Base-by-base conservation (phyloP, 2,329 filamentous ascomycete genomes). In the Seiridium cupressi region DNA sequence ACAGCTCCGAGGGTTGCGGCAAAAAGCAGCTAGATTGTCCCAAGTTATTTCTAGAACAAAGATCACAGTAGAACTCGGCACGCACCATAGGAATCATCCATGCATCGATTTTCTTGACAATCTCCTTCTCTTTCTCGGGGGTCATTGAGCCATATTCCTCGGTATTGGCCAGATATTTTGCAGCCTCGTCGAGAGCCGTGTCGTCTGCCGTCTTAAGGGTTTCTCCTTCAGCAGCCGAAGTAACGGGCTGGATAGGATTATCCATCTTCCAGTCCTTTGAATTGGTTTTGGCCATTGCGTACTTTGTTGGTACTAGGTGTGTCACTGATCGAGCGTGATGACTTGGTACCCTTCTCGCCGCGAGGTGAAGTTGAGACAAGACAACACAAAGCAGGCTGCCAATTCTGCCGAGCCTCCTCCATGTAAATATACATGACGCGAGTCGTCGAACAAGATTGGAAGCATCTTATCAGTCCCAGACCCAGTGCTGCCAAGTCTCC, bases 1-100 rank as follows among this genome's bases (percentile, higher is more conserved):
- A 72, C 68, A 42, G 72, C 72, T 40, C 66, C 64, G 47, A 73
- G 66, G 9, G 67, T 71, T 3, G 66, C 67, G 26, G 66, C 62
- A 51, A 72, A 67, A 6, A 73, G 56, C 11, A 72, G 61, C 70
- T 72, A 4, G 35, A 9, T 32, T 7, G 6, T 34, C 11, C n/a
- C 48, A 2, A 31, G 8, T 36, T 4, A 49, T 18, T 49, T 4
- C 0, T 1, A 5, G 3, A 6, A 7, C 5, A 49, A 13, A 11
- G 4, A 54, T n/a, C 1, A 26, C 34, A 32, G 5, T 3, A 0
- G n/a, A 8, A 7, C 36, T 40, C 4, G 34, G 3, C 7, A 54
- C 66, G 58, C 62, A 70, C 68, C 59, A 70, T 53, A 3, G 68
- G 67, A 53, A 70, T 66, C 61, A 70, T 69, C 64, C 67, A 69